A percentile compares a stretch with the other conserved stretches of the same genome.
These are phyloP conservation scores for Cynanchum wilfordii DNA, from an alignment of 257 asterid genomes.

Conservation along the genomic window DNA sequence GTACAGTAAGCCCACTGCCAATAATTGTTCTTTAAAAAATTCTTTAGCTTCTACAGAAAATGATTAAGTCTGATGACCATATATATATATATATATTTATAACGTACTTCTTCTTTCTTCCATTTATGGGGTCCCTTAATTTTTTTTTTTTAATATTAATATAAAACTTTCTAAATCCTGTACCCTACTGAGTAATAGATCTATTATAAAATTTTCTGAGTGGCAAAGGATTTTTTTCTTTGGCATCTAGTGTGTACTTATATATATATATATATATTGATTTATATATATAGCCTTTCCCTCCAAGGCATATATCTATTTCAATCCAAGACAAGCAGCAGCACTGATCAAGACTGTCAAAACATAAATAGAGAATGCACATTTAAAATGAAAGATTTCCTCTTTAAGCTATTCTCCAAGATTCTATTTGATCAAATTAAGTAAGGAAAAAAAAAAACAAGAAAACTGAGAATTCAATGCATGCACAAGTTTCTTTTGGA, in stretches of 20 bases:
- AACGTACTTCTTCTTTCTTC: neutral
- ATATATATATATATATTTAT: too few species aligned
- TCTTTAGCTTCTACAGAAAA: slow-evolving; percentile 18
- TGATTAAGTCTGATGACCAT: slow-evolving; percentile 11
- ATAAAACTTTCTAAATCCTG: neutral
- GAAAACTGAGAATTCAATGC: neutral
- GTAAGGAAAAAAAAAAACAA: neutral
- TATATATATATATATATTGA: too few species aligned
- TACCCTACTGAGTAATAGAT: slow-evolving; percentile 21
- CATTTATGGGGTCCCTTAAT: slow-evolving; percentile 32
- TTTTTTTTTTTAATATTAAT: too few species aligned
- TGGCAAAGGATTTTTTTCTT: slow-evolving; percentile 14
- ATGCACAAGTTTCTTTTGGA: neutral
- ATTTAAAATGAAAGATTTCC: slow-evolving; percentile 7
- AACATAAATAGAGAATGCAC: neutral
- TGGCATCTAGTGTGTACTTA: slow-evolving; percentile 11
- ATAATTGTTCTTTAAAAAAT: slow-evolving; percentile 21
- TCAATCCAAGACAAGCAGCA: slow-evolving; percentile 6
- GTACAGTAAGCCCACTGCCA: slow-evolving; percentile 39
- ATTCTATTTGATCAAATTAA: neutral
- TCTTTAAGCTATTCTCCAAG: neutral
- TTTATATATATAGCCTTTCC: neutral
- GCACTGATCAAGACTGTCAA: neutral
- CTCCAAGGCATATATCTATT: neutral
- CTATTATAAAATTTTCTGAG: slow-evolving; percentile 4